A percentile compares a stretch with the other conserved stretches of the same genome.
Evolutionary conservation across 805 yeast genomes (phyloP).

Genomic region (Candida pseudofarinosa): DNA sequence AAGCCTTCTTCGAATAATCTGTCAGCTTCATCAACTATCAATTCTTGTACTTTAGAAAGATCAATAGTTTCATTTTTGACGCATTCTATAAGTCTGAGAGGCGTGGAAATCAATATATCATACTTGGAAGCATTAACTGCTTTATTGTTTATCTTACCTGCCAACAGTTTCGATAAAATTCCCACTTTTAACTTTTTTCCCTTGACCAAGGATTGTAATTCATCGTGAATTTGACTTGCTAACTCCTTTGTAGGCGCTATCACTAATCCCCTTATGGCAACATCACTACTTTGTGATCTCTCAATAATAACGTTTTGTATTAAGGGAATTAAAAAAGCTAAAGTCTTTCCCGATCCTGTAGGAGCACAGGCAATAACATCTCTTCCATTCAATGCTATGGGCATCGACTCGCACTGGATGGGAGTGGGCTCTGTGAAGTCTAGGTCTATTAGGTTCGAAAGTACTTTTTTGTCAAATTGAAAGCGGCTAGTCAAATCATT

Average conservation of each 20-base stretch:
- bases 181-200: constrained; percentile 59
- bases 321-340: constrained; percentile 83
- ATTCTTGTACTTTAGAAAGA: constrained; percentile 61
- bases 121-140: constrained; percentile 57
- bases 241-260: constrained; percentile 94
- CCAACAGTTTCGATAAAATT: constrained; percentile 65
- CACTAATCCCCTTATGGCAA: constrained; percentile 69
- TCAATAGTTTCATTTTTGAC: constrained; percentile 59
- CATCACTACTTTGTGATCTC: constrained; percentile 22
- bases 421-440: constrained; percentile 87
- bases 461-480: constrained; percentile 53
- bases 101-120: constrained; percentile 84
- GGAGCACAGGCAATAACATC: constrained; percentile 95
- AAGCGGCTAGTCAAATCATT: constrained; percentile 72
- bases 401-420: constrained; percentile 88
- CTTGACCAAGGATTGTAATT: constrained; percentile 53
- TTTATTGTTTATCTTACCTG: constrained; percentile 62
- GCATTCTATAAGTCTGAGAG: constrained; percentile 79
- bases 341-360: constrained; percentile 96
- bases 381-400: constrained; percentile 61
- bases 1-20: constrained; percentile 83
- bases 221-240: constrained; percentile 78
- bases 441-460: constrained; percentile 60
- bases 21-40: constrained; percentile 95
- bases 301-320: constrained; percentile 45